Evolutionary conservation across 495 filamentous ascomycete species (phyloP), one percentile per base, ranked within the genome.

Genomic region (Cetradonia linearis): DNA sequence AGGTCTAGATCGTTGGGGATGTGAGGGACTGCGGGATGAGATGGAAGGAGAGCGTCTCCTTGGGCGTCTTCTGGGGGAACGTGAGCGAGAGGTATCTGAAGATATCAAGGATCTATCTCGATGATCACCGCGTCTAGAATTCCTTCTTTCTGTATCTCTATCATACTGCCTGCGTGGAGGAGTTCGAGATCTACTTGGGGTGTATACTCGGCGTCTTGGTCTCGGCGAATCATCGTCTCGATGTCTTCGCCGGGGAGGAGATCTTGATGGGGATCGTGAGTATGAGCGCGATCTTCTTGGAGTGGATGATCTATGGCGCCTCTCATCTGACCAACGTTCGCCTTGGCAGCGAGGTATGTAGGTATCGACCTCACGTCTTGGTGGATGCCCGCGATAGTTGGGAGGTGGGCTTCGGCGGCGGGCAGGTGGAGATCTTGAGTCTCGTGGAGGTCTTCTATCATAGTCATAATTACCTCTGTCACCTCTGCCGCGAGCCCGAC

Each of bases 401-500:
- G 76, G 63, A 54, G 76, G 64, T 69, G 78, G 71, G 63, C 79
- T 77, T 58, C 78, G 78, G 47, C 78, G 74, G 63, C 82, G 73
- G 61, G 71, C 81, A 47, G 86, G 85, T n/a, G 80, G 77, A 30
- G 86, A 87, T 34, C 82, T 74, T 25, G 88, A 89, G 49, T 63
- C 60, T 62, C 69, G 66, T 44, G 50, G 63, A 18, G 63, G 56
- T 40, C 81, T 80, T 53, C 79, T 68, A 27, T 76, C 74, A 62
- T 70, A 75, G 62, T 77, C 76, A 40, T 73, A 70, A 59, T 76
- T 71, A 58, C 78, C 77, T 23, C 76, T 76, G 33, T 74, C 75
- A 42, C 76, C 73, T 37, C 78, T 74, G 27, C 82, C 79, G 62
- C 83, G 75, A 52, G 82, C 80, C 60, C 85, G 76, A 52, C 70